Base-by-base conservation (phyloP, 164 flowering plant species). In the Vitis riparia region DNA sequence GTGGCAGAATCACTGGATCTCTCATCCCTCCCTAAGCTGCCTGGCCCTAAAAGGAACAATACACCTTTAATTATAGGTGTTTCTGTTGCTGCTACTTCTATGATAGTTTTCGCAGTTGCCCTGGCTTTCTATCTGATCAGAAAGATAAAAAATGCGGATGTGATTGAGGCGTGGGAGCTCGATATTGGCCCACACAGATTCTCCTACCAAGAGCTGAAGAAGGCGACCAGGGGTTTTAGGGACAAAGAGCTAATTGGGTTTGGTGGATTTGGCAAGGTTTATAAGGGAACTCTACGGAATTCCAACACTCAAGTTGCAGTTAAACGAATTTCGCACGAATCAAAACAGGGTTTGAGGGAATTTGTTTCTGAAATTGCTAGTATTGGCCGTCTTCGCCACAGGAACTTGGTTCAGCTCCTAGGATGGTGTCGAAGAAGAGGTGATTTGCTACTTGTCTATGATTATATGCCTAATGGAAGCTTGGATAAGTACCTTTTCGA, bases 211-310 rank as follows among this genome's bases (percentile, higher is more conserved):
- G 91, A 91, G 59, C 86, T 91, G 8, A 84, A 81, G 84, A 61
- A 63, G 51, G 97, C 94, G 13, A 92, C 97, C 0, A 83, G 59
- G 57, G 88, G 90, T 2, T 92, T 90, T 71, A 77, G 72, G 49
- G 94, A 89, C 60, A 79, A 77, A 58, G 85, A 82, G 71, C 75
- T 91, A 0, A 74, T 92, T 2, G 94, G 97, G 8, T 77, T 78
- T 51, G 96, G 97, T 4, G 96, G 96, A 15, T 92, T 89, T 72
- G 97, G 96, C 1, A 69, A 59, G 59, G 97, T 92, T 23, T 90
- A 89, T 50, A 91, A 76, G 73, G 97, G 93, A 2, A 76, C 75
- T 5, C 57, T 92, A n/a, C 88, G 86, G 8, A 82, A 66, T 13
- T 68, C 89, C 1, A 70, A 78, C 1, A 68, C 69, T 47, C 44